These are phyloP conservation scores for Melaleuca alternifolia DNA, from an alignment of 345 rosid species.

Conservation along the genomic window DNA sequence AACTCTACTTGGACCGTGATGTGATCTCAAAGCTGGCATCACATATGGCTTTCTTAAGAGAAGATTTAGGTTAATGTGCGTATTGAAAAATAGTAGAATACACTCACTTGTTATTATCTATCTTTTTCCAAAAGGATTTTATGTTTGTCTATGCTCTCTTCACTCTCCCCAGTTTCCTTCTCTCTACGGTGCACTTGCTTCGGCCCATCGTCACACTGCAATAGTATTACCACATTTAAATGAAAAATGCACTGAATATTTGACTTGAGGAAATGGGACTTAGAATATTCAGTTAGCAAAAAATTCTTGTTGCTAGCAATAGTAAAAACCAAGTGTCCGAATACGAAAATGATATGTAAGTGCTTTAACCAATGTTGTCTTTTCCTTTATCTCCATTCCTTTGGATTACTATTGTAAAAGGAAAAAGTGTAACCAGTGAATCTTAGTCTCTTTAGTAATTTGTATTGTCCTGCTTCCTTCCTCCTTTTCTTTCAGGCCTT, in stretches of 20 bases:
- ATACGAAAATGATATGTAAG: not conserved
- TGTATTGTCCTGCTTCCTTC: not conserved
- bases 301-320: not conserved
- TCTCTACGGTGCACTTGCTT: not conserved
- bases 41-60: not conserved
- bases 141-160: not conserved
- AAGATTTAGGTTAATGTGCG: not conserved
- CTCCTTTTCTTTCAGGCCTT: conserved; percentile 38
- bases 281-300: not conserved
- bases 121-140: not conserved
- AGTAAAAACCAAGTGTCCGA: not conserved
- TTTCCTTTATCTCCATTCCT: not conserved
- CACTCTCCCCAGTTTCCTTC: not conserved
- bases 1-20: not conserved
- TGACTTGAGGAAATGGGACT: not conserved
- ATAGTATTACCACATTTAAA: not conserved
- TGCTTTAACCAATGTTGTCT: not conserved
- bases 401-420: not conserved
- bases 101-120: not conserved
- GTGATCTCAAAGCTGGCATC: not conserved
- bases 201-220: not conserved
- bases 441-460: not conserved
- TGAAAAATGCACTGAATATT: not conserved
- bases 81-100: not conserved
- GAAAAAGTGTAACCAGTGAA: not conserved